These are phyloP conservation scores for Leccinum solheimii DNA, from an alignment of 1,284 basidiomycete species.

Conservation along the genomic window DNA sequence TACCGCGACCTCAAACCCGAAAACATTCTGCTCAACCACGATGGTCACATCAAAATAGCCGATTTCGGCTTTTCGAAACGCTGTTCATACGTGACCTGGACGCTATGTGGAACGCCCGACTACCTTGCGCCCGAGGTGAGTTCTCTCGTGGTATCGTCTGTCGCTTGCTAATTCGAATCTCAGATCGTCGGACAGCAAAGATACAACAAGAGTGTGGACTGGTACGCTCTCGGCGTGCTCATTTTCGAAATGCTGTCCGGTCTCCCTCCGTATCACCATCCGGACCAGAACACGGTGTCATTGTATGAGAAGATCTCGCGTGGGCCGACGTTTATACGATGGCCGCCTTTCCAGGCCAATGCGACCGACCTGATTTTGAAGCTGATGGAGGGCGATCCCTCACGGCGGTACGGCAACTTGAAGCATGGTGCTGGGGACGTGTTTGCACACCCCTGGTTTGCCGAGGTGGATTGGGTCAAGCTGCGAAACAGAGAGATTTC, in stretches of 20 bases:
- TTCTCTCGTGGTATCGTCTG: not conserved
- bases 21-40: slow-evolving; percentile 90
- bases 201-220: slow-evolving; percentile 98
- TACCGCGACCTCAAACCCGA: slow-evolving; percentile 99
- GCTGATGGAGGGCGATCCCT: slow-evolving; percentile 88
- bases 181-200: slow-evolving; percentile 86
- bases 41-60: slow-evolving; percentile 97
- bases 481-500: slow-evolving; percentile 86
- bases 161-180: not conserved
- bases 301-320: slow-evolving; percentile 82
- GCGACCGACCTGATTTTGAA: slow-evolving; percentile 90
- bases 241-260: slow-evolving; percentile 97
- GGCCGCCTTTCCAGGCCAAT: slow-evolving; percentile 84
- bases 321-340: slow-evolving; percentile 79
- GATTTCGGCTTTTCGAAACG: slow-evolving; percentile 98
- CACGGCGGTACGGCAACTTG: slow-evolving; percentile 92
- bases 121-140: slow-evolving; percentile 89
- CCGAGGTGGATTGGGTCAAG: slow-evolving; percentile 93
- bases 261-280: slow-evolving; percentile 75
- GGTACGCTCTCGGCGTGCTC: slow-evolving; percentile 97
- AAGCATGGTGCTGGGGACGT: slow-evolving; percentile 92
- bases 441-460: slow-evolving; percentile 95
- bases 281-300: slow-evolving; percentile 62
- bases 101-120: slow-evolving; percentile 96
- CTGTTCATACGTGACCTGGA: slow-evolving; percentile 93